phyloP scores from a whole-genome alignment of 163 green algal species.

The Volvox carteri region DNA sequence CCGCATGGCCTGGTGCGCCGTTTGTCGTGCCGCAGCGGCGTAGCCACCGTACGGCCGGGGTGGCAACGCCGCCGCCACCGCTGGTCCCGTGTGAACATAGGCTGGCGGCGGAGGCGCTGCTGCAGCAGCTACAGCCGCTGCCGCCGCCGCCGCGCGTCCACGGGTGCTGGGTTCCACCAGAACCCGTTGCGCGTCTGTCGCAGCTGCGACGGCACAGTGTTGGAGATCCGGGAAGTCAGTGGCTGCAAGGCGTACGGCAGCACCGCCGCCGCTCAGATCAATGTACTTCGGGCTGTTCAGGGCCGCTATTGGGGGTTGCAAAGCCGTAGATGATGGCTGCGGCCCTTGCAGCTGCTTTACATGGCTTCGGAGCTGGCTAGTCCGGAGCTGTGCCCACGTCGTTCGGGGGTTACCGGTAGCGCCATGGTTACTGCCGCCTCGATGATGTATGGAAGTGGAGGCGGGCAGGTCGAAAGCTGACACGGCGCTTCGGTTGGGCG shows the following conservation, averaged over 20 bases:
- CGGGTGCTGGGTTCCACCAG: not conserved
- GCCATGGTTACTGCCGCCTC: not conserved
- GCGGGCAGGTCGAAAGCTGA: not conserved
- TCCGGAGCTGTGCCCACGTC: slow-evolving; percentile 23
- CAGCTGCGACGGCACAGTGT: too few species aligned
- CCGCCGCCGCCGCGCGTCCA: not conserved
- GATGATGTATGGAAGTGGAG: not conserved
- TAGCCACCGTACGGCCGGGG: not conserved
- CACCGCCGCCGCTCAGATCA: not conserved
- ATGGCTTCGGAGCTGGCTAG: not conserved
- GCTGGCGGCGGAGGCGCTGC: too few species aligned
- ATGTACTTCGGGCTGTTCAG: slow-evolving; percentile 15
- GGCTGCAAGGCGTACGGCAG: not conserved
- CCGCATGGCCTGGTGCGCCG: not conserved
- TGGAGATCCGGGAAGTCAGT: slow-evolving; percentile 23
- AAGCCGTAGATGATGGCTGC: not conserved
- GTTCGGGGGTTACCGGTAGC: not conserved
- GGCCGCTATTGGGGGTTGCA: not conserved
- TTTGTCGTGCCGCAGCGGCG: not conserved
- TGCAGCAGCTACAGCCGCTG: too few species aligned
- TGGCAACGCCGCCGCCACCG: too few species aligned
- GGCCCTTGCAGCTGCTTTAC: not conserved
- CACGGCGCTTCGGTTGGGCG: not conserved
- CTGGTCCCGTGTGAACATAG: too few species aligned
- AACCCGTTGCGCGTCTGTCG: too few species aligned